A percentile compares a stretch with the other conserved stretches of the same genome.
These are phyloP conservation scores for Cyberlindnera euphorbiae DNA, from an alignment of 805 yeast genomes.

Conservation along the genomic window DNA sequence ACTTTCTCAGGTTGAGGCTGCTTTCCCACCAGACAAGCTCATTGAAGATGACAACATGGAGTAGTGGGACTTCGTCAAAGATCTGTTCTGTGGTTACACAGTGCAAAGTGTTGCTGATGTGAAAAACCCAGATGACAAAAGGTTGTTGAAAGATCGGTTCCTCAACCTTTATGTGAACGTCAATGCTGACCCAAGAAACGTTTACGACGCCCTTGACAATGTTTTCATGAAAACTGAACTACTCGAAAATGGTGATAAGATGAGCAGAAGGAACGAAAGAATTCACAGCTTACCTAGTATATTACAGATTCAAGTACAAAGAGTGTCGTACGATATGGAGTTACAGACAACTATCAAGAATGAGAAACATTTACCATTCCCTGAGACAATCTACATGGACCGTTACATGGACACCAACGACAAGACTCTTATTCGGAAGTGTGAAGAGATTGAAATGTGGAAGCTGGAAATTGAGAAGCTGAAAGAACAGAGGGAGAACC, in stretches of 20 bases:
- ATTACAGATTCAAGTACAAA: slow-evolving; percentile 86
- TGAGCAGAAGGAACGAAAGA: slow-evolving; percentile 70
- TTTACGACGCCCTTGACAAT: slow-evolving; percentile 86
- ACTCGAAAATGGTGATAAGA: slow-evolving; percentile 59
- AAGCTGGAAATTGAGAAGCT: slow-evolving; percentile 46
- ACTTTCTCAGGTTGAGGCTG: slow-evolving; percentile 84
- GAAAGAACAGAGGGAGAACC: slow-evolving; percentile 36
- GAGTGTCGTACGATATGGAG: slow-evolving; percentile 84
- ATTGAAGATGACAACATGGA: slow-evolving; percentile 64
- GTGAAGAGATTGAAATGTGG: slow-evolving; percentile 56
- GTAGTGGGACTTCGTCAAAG: slow-evolving; percentile 76
- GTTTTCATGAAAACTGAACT: slow-evolving; percentile 71
- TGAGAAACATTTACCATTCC: slow-evolving; percentile 75
- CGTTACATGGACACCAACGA: slow-evolving; percentile 74
- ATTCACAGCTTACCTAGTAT: slow-evolving; percentile 72
- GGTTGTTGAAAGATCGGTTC: slow-evolving; percentile 68
- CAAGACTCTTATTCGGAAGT: slow-evolving; percentile 42
- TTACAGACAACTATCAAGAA: slow-evolving; percentile 75
- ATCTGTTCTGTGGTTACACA: slow-evolving; percentile 79
- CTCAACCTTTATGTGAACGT: slow-evolving; percentile 79
- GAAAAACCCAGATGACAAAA: slow-evolving; percentile 28
- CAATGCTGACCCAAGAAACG: slow-evolving; percentile 80
- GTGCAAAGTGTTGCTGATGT: slow-evolving; percentile 67
- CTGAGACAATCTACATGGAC: slow-evolving; percentile 77
- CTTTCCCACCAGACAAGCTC: slow-evolving; percentile 59